Conservation (phyloP, 176 grass and related monocot species). For the Aegilops longissima region DNA sequence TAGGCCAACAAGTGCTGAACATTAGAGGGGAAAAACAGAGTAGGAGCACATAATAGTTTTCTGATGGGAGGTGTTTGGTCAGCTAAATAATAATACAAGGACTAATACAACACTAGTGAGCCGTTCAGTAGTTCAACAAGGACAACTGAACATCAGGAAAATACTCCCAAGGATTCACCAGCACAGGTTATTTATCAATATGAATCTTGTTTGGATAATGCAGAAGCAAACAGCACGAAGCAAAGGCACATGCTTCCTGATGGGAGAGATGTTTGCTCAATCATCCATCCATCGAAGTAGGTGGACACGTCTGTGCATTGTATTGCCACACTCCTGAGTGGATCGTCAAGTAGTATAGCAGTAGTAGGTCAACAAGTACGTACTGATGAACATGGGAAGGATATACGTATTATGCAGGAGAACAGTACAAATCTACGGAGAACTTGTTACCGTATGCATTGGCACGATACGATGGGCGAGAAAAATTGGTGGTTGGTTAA, state of each 20-base stretch:
- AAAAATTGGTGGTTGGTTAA: too few relatives aligned
- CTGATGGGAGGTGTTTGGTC: not conserved
- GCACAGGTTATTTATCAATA: not conserved
- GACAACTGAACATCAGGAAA: too few relatives aligned
- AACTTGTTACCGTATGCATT: not conserved
- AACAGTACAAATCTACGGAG: not conserved
- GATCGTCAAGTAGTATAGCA: not conserved
- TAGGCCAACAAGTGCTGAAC: too few relatives aligned
- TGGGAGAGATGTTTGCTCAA: too few relatives aligned
- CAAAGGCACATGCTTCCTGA: not conserved
- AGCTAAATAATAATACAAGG: not conserved
- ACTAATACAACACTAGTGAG: not conserved
- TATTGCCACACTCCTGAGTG: too few relatives aligned
- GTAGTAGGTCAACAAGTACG: not conserved
- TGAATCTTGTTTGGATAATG: not conserved
- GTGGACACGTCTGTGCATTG: too few relatives aligned
- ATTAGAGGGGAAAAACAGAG: too few relatives aligned
- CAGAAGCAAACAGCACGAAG: not conserved
- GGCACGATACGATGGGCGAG: too few relatives aligned
- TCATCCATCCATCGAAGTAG: too few relatives aligned
- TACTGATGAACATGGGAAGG: not conserved
- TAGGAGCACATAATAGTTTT: not conserved
- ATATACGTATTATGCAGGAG: too few relatives aligned
- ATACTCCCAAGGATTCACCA: not conserved
- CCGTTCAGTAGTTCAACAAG: too few relatives aligned